Evolutionary conservation across 257 asterid genomes (phyloP).

Genomic region (Vinca minor): DNA sequence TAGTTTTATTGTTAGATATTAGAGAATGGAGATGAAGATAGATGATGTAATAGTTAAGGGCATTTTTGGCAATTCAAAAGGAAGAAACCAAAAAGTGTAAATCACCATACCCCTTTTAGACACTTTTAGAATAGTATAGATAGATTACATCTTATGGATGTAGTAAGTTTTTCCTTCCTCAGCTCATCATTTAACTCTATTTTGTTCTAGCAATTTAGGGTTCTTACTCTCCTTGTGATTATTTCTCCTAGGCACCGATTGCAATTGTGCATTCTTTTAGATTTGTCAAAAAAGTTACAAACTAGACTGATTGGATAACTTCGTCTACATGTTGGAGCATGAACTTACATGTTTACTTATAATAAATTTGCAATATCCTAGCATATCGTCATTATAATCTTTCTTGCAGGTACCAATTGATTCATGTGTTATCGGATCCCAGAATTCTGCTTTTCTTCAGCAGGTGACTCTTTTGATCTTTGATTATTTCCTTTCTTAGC

Average conservation of each 20-base stretch:
- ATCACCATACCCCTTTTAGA: no score
- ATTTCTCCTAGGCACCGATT: not conserved
- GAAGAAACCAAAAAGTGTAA: no score
- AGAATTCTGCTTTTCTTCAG: constrained; percentile 91
- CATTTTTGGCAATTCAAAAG: no score
- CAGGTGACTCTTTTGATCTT: constrained; percentile 43
- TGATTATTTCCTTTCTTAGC: not conserved
- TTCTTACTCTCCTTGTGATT: no score
- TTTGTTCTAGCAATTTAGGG: not conserved
- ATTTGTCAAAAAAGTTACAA: not conserved
- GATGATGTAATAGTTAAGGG: no score
- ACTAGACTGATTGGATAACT: not conserved
- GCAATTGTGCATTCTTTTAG: not conserved
- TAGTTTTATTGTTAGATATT: no score
- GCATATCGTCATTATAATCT: constrained; percentile 1
- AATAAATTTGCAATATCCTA: not conserved
- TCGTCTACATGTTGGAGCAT: not conserved
- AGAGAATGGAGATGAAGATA: no score
- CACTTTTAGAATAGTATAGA: no score
- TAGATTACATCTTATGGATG: not conserved
- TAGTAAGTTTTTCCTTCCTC: not conserved
- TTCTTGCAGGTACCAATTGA: constrained; percentile 74
- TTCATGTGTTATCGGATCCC: constrained; percentile 77
- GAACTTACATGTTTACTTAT: not conserved
- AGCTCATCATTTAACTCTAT: not conserved